Percentiles rank a stretch among this genome's conserved stretches.
These are phyloP conservation scores for Sporothrix globosa DNA, from an alignment of 2,329 filamentous ascomycete species.

Conservation along the genomic window DNA sequence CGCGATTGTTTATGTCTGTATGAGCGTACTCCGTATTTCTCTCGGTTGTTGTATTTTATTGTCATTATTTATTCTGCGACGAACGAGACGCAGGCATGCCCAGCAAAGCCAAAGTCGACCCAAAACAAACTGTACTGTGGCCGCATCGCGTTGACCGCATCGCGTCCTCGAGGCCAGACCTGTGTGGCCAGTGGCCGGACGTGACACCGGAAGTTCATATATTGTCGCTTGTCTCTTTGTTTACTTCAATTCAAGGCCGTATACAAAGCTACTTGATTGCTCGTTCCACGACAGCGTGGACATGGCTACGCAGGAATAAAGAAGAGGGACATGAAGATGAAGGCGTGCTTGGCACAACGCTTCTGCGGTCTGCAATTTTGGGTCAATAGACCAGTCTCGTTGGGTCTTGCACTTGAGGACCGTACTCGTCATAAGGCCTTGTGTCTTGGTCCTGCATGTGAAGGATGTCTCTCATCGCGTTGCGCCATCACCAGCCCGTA, in stretches of 20 bases:
- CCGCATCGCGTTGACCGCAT: constrained; percentile 10
- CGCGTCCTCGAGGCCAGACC: constrained; percentile 6
- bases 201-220: constrained; percentile 23
- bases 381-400: neutral
- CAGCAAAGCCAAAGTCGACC: neutral
- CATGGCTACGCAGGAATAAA: neutral
- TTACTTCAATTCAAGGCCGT: neutral
- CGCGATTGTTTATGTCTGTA: constrained; percentile 9
- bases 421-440: too few relatives aligned
- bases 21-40: neutral
- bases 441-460: neutral
- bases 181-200: neutral
- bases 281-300: constrained; percentile 11
- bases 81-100: neutral
- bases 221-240: neutral
- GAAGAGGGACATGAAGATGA: neutral
- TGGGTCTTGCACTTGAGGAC: neutral
- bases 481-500: constrained; percentile 13
- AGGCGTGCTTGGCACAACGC: too few relatives aligned
- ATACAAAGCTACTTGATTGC: neutral
- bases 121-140: constrained; percentile 9
- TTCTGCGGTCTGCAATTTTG: neutral
- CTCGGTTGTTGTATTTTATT: neutral
- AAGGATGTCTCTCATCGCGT: constrained; percentile 9
- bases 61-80: neutral